Base-by-base conservation (phyloP, 768 basidiomycete species). In the Amanita rimosa region DNA sequence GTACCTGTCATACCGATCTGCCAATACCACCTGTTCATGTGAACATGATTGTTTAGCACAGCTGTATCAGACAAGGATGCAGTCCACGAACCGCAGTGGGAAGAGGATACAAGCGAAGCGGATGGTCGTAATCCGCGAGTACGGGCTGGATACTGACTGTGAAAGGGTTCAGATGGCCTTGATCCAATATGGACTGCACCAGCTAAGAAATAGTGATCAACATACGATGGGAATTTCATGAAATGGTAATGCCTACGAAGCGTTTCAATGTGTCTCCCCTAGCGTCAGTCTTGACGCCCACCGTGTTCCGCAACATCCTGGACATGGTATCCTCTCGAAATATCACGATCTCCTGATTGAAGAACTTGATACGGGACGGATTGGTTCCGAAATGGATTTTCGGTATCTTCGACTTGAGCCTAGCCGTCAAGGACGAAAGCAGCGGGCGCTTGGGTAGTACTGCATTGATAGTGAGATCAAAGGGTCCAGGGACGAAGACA, bases 1-100 rank as follows among this genome's bases (percentile, higher is more conserved):
- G 63, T 91, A 99, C 41, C 86, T 79, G 61, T 96, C 94, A 60
- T 97, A 96, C 64, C 85, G 93, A 67, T 99, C 96, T 1, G 96
- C 96, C 10, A 99, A 76, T 27, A 98, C 73, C 16, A 97, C 72
- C 93, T 96, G 31, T 31, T 31, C 31, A 31, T 31, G 13, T 53
- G n/a, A n/a, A n/a, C n/a, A n/a, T 14, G 22, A 47, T 49, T 49
- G 24, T 24, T 47, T 26, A 35, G 33, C 24, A 3, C n/a, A 16
- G 17, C 27, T 13, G 24, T 41, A 60, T 22, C 29, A 36, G 33
- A 19, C 37, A 34, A 46, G 17, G 22, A 3, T 6, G 17, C 17
- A 43, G 29, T 9, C 10, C 26, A 64, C 87, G 61, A 59, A 98
- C 91, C 2, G 85, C 76, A 1, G 93, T 95, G 0, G 96, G 96